Conservation (phyloP, 805 yeast species). For the Lachancea nothofagi region DNA sequence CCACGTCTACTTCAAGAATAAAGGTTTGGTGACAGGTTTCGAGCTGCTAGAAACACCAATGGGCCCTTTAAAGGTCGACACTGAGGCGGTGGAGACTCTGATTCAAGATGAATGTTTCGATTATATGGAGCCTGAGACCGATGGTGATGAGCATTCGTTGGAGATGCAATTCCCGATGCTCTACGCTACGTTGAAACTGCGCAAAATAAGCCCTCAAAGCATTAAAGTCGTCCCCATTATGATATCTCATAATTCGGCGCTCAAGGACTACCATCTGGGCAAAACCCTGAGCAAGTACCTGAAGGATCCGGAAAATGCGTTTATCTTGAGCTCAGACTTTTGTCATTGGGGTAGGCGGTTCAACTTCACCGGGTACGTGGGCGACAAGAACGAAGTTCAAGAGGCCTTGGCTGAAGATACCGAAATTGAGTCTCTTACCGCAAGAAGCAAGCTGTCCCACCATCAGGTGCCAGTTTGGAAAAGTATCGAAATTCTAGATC, state of each 20-base stretch:
- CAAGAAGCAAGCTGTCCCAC: conserved; percentile 26
- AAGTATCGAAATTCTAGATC: conserved; percentile 72
- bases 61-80: conserved; percentile 69
- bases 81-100: conserved; percentile 32
- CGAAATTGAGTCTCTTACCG: conserved; percentile 28
- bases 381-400: conserved; percentile 21
- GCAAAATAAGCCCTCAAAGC: conserved; percentile 33
- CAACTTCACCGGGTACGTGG: conserved; percentile 49
- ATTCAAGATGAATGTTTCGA: conserved; percentile 37
- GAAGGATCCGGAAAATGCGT: conserved; percentile 49
- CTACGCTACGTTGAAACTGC: conserved; percentile 46
- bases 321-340: conserved; percentile 83
- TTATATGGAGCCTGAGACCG: conserved; percentile 53
- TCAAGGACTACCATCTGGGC: conserved; percentile 43
- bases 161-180: conserved; percentile 84
- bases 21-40: conserved; percentile 49
- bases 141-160: conserved; percentile 84
- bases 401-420: conserved; percentile 33
- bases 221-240: conserved; percentile 70
- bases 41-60: conserved; percentile 71
- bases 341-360: conserved; percentile 89
- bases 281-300: conserved; percentile 47
- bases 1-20: conserved; percentile 69
- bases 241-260: conserved; percentile 56
- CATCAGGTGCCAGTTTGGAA: conserved; percentile 50